phyloP scores from a whole-genome alignment of 345 rosid species.

The Firmiana major region DNA sequence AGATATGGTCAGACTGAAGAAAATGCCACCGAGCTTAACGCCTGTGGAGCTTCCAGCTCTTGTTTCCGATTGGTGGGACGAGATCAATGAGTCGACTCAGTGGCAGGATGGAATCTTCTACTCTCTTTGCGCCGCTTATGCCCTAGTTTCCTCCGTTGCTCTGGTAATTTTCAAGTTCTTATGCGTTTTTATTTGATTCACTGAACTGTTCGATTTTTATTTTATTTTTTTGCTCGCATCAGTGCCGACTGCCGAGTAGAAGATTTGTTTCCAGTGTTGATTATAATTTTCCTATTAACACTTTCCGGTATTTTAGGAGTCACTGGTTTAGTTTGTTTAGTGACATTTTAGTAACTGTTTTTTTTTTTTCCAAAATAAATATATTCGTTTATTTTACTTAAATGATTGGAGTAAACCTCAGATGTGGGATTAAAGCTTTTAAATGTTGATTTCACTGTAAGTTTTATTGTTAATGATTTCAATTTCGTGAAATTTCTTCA shows the following conservation, averaged over 20 bases:
- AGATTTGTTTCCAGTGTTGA: background rate
- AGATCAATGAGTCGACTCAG: conserved; percentile 36
- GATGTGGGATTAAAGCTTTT: background rate
- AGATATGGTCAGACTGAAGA: background rate
- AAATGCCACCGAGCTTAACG: conserved; percentile 3
- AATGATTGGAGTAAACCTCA: background rate
- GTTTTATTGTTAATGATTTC: background rate
- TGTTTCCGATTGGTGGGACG: conserved; percentile 17
- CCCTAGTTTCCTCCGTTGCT: conserved; percentile 61
- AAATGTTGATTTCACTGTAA: background rate
- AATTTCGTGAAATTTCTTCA: background rate
- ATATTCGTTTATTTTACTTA: background rate
- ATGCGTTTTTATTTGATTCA: background rate
- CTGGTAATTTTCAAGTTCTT: background rate
- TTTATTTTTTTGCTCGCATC: background rate
- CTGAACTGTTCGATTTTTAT: background rate
- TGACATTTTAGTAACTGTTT: background rate
- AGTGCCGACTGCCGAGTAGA: background rate
- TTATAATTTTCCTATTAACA: background rate
- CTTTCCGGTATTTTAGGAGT: background rate
- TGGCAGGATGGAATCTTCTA: conserved; percentile 97
- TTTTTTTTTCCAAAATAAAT: background rate
- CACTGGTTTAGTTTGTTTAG: background rate
- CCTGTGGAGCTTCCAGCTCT: background rate
- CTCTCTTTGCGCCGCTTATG: conserved; percentile 85